Conservation (phyloP, 345 rosid genomes). For the Kernera saxatilis region DNA sequence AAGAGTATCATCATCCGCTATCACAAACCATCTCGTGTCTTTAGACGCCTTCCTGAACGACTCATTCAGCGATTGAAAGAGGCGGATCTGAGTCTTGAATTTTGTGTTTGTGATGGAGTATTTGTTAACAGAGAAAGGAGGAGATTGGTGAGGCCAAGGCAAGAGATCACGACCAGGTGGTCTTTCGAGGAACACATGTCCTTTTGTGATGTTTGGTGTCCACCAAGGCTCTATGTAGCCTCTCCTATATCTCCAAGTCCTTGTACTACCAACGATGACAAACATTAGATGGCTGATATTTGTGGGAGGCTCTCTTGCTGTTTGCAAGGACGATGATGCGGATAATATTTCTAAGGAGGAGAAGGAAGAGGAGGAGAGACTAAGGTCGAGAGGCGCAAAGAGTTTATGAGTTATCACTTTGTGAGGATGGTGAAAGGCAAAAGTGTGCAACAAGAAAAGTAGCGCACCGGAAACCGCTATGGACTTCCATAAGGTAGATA, state of each 20-base stretch:
- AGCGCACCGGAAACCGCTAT: slow-evolving; percentile 18
- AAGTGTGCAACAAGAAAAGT: slow-evolving; percentile 27
- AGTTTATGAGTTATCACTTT: slow-evolving; percentile 13
- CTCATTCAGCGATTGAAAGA: slow-evolving; percentile 44
- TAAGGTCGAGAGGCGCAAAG: slow-evolving; percentile 25
- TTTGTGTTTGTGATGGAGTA: slow-evolving; percentile 24
- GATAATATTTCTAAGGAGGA: neutral
- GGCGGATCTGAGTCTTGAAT: slow-evolving; percentile 33
- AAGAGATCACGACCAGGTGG: slow-evolving; percentile 37
- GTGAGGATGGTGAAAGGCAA: slow-evolving; percentile 16
- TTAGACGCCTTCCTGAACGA: slow-evolving; percentile 25
- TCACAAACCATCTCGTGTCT: slow-evolving; percentile 46
- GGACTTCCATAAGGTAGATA: slow-evolving; percentile 29
- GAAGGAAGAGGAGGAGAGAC: slow-evolving; percentile 12
- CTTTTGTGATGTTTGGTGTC: slow-evolving; percentile 54
- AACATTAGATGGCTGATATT: slow-evolving; percentile 44
- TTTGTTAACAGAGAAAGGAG: slow-evolving; percentile 48
- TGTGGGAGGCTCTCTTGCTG: slow-evolving; percentile 28
- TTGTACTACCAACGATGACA: slow-evolving; percentile 39
- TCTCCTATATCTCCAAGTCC: slow-evolving; percentile 42
- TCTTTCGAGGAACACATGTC: slow-evolving; percentile 49
- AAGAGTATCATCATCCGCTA: slow-evolving; percentile 62
- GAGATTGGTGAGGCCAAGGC: slow-evolving; percentile 53
- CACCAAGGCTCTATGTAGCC: slow-evolving; percentile 59
- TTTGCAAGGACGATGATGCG: neutral